Evolutionary conservation across 2,329 filamentous ascomycete species (phyloP).

Genomic region (Gliomastix tumulicola): DNA sequence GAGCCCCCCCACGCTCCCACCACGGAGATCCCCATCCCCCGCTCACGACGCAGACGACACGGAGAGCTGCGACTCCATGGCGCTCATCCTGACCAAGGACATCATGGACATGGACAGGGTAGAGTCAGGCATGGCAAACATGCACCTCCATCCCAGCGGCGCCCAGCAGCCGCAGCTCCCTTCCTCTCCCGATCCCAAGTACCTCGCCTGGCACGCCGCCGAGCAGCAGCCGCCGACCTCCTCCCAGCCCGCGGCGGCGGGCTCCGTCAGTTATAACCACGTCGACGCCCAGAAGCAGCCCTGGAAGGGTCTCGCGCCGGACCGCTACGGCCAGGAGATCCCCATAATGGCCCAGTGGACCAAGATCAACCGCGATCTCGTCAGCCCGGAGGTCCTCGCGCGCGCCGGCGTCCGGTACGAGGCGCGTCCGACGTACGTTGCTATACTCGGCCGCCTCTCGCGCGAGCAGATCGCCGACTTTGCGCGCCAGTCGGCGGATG

Average conservation of each 20-base stretch:
- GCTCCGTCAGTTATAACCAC: too few species aligned
- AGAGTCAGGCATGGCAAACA: slow-evolving; percentile 29
- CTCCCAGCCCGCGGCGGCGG: too few species aligned
- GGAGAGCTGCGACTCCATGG: slow-evolving; percentile 26
- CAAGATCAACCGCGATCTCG: slow-evolving; percentile 41
- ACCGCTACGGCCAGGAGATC: slow-evolving; percentile 50
- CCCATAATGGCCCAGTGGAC: slow-evolving; percentile 51
- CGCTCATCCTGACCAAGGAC: slow-evolving; percentile 47
- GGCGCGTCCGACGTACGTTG: slow-evolving; percentile 51
- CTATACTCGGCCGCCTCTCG: slow-evolving; percentile 47
- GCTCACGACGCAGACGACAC: slow-evolving; percentile 23
- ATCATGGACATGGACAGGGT: slow-evolving; percentile 40
- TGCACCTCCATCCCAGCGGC: slow-evolving; percentile 25
- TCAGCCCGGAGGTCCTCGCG: slow-evolving; percentile 48
- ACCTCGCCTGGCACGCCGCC: too few species aligned
- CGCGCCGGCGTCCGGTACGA: slow-evolving; percentile 50
- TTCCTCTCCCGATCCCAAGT: too few species aligned
- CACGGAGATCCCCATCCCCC: slow-evolving; percentile 19
- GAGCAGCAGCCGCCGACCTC: too few species aligned
- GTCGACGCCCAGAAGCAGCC: slow-evolving; percentile 24
- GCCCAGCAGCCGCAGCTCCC: slow-evolving; percentile 7
- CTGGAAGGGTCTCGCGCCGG: slow-evolving; percentile 39
- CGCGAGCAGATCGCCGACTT: slow-evolving; percentile 44
- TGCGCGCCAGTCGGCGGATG: slow-evolving; percentile 40
- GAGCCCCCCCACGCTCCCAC: too few species aligned